These are phyloP conservation scores for Trichosporon sp. DNA, from an alignment of 1,284 basidiomycete genomes.

Conservation along the genomic window DNA sequence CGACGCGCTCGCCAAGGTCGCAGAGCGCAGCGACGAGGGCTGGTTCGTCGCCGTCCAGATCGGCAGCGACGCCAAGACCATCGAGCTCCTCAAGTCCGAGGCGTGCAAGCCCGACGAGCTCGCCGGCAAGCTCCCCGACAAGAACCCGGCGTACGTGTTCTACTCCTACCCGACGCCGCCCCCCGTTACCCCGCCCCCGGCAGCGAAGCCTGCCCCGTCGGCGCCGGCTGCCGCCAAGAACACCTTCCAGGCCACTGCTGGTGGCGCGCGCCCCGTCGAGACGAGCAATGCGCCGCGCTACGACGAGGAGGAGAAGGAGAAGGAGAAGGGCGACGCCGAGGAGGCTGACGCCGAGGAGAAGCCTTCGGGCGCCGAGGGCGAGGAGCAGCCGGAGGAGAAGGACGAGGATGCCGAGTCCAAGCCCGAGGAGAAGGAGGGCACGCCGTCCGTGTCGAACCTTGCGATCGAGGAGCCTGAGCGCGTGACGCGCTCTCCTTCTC, in stretches of 20 bases:
- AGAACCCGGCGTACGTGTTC: conserved; percentile 58
- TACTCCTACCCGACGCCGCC: conserved; percentile 62
- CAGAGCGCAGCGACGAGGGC: conserved; percentile 53
- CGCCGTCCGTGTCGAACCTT: conserved; percentile 11
- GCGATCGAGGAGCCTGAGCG: conserved; percentile 12
- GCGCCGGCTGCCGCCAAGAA: conserved; percentile 26
- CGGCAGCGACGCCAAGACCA: conserved; percentile 25
- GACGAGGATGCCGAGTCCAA: conserved; percentile 12
- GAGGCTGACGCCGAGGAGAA: conserved; percentile 10
- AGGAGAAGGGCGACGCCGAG: conserved; percentile 5
- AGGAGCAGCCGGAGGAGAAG: not conserved
- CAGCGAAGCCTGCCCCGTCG: conserved; percentile 5
- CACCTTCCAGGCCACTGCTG: conserved; percentile 41
- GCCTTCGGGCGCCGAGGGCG: conserved; percentile 15
- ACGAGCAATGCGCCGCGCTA: conserved; percentile 17
- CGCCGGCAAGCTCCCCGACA: conserved; percentile 40
- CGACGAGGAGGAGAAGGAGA: conserved; percentile 13
- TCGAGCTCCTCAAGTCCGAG: conserved; percentile 39
- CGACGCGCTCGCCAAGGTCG: conserved; percentile 60
- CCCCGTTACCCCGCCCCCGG: conserved; percentile 25
- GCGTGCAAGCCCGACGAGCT: conserved; percentile 51
- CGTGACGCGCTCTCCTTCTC: conserved; percentile 11
- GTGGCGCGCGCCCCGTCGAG: conserved; percentile 33
- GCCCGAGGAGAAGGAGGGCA: conserved; percentile 9
- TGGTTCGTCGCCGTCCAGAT: conserved; percentile 64